Base-by-base conservation (phyloP, 164 flowering plant species). In the Liriodendron chinense region DNA sequence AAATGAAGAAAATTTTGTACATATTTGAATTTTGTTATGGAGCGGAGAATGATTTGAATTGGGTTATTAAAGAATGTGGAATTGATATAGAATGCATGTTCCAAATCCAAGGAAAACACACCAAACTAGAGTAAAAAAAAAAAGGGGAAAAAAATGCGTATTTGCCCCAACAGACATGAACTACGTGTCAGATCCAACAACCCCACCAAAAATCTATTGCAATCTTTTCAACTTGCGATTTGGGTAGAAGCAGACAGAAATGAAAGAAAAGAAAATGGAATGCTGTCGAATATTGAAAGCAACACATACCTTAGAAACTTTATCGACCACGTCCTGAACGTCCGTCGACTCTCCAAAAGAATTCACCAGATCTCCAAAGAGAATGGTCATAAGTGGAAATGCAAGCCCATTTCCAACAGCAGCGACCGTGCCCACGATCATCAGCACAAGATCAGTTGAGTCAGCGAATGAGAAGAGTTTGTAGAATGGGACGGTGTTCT, bases 361-460 rank as follows among this genome's bases (percentile, higher is more conserved):
- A 63, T 87, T 23, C 4, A 85, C 49, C 28, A 82, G 1, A 9
- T 80, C 25, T 63, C 89, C 89, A 65, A 86, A 75, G 25, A 87
- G 47, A n/a, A 87, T 0, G 13, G 87, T 79, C 88, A 85, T 78
- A 3, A 86, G 69, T 3, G 92, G 90, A 77, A 79, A 1, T 22
- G 68, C 73, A 0, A 76, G 10, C 47, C 92, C 90, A 77, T 80
- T 87, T 66, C 78, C 88, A 57, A 82, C 28, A 57, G 89, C 85
- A 16, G 71, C 75, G 13, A 87, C 67, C 65, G 83, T 72, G 7
- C 92, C 92, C 9, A 76, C 20, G 57, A 70, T 47, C 82, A 80
- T 76, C 67, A 80, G 24, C 47, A 65, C 22, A 16, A 74, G 50
- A 65, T 80, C 82, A 20, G 20, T 43, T 7, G 77, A 43, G 28